phyloP scores from a whole-genome alignment of 83 land plant genomes.

The Isoetes engelmannii region DNA sequence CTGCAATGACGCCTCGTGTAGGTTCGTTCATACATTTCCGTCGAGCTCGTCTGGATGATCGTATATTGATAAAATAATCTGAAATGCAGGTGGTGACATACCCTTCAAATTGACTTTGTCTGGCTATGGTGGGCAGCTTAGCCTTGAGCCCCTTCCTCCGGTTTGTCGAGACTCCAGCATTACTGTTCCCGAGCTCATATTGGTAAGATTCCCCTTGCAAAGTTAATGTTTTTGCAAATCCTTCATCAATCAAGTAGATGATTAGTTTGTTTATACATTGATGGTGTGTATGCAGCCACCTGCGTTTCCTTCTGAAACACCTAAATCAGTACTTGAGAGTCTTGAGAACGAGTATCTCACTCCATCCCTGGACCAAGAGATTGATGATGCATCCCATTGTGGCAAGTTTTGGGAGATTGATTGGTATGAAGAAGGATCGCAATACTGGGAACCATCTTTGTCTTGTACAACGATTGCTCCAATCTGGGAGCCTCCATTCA shows the following conservation, averaged over 20 bases:
- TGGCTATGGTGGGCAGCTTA: conserved; percentile 84
- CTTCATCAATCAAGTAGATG: too few relatives aligned
- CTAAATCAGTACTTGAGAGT: conserved; percentile 42
- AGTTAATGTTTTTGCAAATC: background rate
- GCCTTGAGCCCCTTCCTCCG: conserved; percentile 69
- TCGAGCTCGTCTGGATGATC: background rate
- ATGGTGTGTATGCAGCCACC: conserved; percentile 52
- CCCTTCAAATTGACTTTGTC: conserved; percentile 67
- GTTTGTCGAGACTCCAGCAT: conserved; percentile 46
- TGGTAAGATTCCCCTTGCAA: conserved; percentile 34
- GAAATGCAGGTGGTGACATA: conserved; percentile 40
- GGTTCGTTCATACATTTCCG: too few relatives aligned
- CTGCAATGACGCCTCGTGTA: too few relatives aligned
- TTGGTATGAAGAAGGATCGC: conserved; percentile 68
- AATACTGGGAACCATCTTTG: conserved; percentile 51
- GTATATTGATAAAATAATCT: background rate
- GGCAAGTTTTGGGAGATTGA: conserved; percentile 94
- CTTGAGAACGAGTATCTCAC: conserved; percentile 63
- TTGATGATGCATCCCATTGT: conserved; percentile 49
- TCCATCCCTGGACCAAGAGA: conserved; percentile 62
- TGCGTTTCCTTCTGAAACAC: conserved; percentile 61
- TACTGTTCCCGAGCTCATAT: conserved; percentile 64
- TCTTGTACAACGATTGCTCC: conserved; percentile 64
- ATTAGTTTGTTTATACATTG: too few relatives aligned
- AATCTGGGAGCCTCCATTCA: conserved; percentile 78